Base-by-base conservation (phyloP, 371 early-diverging fungal genomes). In the Actinomortierella wolfii region DNA sequence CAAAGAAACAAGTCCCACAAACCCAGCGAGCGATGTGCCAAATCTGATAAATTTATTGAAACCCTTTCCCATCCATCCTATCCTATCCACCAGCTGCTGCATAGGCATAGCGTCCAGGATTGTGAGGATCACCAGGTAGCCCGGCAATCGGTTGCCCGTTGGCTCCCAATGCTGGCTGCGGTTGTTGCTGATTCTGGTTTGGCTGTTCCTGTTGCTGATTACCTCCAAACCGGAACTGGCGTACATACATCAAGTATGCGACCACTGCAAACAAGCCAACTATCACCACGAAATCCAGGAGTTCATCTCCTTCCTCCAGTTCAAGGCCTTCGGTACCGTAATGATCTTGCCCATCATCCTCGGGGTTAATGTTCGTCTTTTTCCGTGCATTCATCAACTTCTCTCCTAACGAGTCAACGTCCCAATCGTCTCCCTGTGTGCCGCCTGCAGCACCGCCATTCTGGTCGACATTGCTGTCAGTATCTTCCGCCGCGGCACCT, bases 201-300 rank as follows among this genome's bases (percentile, higher is more conserved):
- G 47, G 57, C 2, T 58, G 50, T 34, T 48, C 56, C 23, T 67
- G 56, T 46, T 64, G 63, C n/a, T n/a, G 41, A 40, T 47, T 59
- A 29, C 49, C 57, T 18, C 77, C 80, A 51, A 82, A 80, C 42
- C 87, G 78, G 59, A 83, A 82, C 51, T 87, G 87, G 3, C 89
- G 80, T 13, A 87, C 79, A 68, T 86, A 87, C 34, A 87, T 82
- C 51, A 89, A 51, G 74, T 82, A 87, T 1, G 83, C 87, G n/a
- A 89, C 81, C 7, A 86, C 67, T 45, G 81, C 51, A 57, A 86
- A 87, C 25, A 86, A 44, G 0, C 69, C 74, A 17, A 87, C 59
- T 17, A 89, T 86, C 59, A 87, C 76, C 41, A 86, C 21, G 34
- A 78, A 78, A 49, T 88, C 87, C 2, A 88, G 54, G 40, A 82